A percentile compares a stretch with the other conserved stretches of the same genome.
phyloP scores from a whole-genome alignment of 2,329 filamentous ascomycete species.

The Trichoderma gracile region DNA sequence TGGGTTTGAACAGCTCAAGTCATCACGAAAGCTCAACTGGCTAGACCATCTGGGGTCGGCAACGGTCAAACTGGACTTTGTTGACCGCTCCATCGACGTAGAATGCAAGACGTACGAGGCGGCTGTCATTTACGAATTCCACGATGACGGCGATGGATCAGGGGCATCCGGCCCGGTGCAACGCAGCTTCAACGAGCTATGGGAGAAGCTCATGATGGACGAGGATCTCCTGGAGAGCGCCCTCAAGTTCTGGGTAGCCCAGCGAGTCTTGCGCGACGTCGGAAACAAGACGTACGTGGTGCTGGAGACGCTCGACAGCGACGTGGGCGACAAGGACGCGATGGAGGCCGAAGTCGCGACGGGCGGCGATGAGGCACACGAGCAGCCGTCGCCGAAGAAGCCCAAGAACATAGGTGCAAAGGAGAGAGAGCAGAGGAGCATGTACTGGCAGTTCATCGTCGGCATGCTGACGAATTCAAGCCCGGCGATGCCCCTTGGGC shows the following conservation, averaged over 20 bases:
- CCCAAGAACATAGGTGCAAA: conserved; percentile 62
- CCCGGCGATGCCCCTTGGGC: conserved; percentile 71
- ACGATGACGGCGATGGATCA: conserved; percentile 42
- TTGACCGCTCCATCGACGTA: conserved; percentile 72
- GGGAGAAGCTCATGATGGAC: conserved; percentile 67
- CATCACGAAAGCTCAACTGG: conserved; percentile 85
- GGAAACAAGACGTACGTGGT: conserved; percentile 62
- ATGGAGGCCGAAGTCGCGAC: conserved; percentile 37
- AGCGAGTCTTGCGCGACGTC: conserved; percentile 62
- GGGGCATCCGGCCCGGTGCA: conserved; percentile 40
- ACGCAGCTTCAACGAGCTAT: conserved; percentile 55
- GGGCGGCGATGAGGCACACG: conserved; percentile 32
- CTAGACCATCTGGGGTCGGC: conserved; percentile 79
- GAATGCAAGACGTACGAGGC: conserved; percentile 84
- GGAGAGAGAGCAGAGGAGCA: conserved; percentile 57
- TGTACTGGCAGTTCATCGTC: conserved; percentile 91
- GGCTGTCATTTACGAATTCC: conserved; percentile 82
- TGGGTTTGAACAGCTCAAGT: conserved; percentile 78
- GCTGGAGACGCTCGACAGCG: conserved; percentile 61
- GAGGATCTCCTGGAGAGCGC: conserved; percentile 68
- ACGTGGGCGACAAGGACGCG: conserved; percentile 32
- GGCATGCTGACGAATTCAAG: conserved; percentile 94
- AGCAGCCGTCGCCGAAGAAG: conserved; percentile 50
- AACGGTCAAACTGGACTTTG: conserved; percentile 76
- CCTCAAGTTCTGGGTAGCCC: conserved; percentile 70